These are phyloP conservation scores for Lonicera japonica DNA, from an alignment of 129 eudicot genomes.

Conservation along the genomic window DNA sequence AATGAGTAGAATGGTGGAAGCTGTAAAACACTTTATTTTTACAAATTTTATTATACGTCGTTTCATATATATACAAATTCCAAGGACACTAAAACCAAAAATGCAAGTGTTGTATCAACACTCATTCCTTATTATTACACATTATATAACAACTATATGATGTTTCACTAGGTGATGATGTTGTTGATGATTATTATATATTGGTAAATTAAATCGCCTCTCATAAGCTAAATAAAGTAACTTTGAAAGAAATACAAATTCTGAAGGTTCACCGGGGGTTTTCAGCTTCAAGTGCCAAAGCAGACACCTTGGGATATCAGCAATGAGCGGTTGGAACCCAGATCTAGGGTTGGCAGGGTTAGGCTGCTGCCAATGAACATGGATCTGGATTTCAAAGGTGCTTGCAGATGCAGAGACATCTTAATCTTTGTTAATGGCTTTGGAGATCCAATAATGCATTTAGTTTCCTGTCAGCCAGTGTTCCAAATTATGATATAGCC, in stretches of 20 bases:
- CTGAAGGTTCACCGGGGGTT: conserved; percentile 35
- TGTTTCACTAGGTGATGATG: not conserved
- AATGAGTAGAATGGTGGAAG: no score
- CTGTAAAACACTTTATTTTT: no score
- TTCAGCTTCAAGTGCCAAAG: conserved; percentile 50
- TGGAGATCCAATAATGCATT: conserved; percentile 63
- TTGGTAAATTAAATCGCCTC: not conserved
- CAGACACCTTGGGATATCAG: conserved; percentile 39
- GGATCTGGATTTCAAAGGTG: conserved; percentile 24
- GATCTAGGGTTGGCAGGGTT: conserved; percentile 36
- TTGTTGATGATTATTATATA: not conserved
- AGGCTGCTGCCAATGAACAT: conserved; percentile 25
- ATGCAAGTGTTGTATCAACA: no score
- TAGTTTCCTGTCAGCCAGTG: conserved; percentile 65
- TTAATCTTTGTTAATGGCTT: conserved; percentile 39
- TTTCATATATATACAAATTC: no score
- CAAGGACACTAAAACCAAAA: no score
- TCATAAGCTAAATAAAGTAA: not conserved
- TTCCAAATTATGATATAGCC: conserved; percentile 24
- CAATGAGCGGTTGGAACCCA: conserved; percentile 32
- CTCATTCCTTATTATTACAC: no score
- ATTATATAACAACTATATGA: no score
- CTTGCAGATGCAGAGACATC: conserved; percentile 27
- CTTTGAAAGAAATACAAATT: not conserved
- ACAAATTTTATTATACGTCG: no score